Base-by-base conservation (phyloP, 2,329 filamentous ascomycete genomes). In the Diaporthe capsici region DNA sequence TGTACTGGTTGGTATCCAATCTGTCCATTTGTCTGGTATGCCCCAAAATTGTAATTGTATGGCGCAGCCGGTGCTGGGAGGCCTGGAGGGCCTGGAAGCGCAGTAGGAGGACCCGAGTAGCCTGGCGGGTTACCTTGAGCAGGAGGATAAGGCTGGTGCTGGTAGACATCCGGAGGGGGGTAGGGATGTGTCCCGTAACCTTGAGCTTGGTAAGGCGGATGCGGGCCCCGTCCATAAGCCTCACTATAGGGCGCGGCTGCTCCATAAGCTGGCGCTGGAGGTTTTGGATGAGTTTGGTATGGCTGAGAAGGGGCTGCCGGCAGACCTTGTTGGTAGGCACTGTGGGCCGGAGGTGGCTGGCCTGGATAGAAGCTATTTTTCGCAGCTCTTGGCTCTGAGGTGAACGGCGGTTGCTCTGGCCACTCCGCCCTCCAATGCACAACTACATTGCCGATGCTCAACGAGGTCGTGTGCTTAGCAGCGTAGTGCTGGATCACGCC, bases 361-460 rank as follows among this genome's bases (percentile, higher is more conserved):
- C 67, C 61, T 44, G 78, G 74, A 47, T 76, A 70, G 44, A 74
- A 75, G 17, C 79, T 71, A 28, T 75, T 72, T 71, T 83, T 86
- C 22, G 80, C 75, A 44, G 84, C 82, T 51, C 85, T 85, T 73
- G 91, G 90, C 78, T 93, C 88, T 31, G 90, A 88, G 78, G 91
- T 88, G 82, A 96, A 96, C 0, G 94, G 94, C n/a, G 93, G 89
- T 42, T 90, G 86, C 78, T 92, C 90, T 57, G 94, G 94, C 95
- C 94, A 97, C 81, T 95, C 93, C 4, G 94, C 90, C 82, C 92
- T 91, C 95, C 94, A 97, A 80, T 93, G 88, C 22, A 96, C 93
- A 58, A 95, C 91, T 63, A 94, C 86, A 79, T 90, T 95, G 67
- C 94, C 94, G 74, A 89, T 83, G 82, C 93, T 95, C 75, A 96